These are phyloP conservation scores for Tulasnella sp. DNA, from an alignment of 768 basidiomycete species.

Conservation along the genomic window DNA sequence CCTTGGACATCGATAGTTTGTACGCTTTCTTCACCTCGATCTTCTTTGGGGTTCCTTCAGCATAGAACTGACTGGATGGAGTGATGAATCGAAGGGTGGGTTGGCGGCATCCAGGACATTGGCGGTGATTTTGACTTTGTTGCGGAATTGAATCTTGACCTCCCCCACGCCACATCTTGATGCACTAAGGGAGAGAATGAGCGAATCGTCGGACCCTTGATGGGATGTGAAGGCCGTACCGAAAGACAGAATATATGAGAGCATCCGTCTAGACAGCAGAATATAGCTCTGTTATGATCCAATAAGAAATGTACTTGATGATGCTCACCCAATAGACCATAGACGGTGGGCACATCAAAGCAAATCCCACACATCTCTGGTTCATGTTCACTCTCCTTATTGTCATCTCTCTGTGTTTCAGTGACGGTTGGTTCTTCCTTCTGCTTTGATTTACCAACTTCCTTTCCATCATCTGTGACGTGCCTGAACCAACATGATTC, in stretches of 20 bases:
- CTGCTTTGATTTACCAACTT: too few relatives aligned
- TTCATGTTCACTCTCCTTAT: neutral
- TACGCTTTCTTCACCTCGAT: conserved; percentile 7
- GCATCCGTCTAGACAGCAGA: conserved; percentile 7
- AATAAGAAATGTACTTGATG: too few relatives aligned
- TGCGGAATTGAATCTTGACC: too few relatives aligned
- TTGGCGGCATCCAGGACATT: too few relatives aligned
- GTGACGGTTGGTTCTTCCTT: too few relatives aligned
- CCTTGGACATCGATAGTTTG: conserved; percentile 9
- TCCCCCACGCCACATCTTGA: too few relatives aligned
- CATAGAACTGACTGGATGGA: conserved; percentile 14
- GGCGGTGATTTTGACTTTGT: too few relatives aligned
- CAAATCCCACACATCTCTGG: conserved; percentile 13
- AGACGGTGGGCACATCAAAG: conserved; percentile 8
- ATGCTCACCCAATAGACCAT: conserved; percentile 14
- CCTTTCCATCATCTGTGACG: conserved; percentile 1
- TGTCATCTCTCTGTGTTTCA: neutral
- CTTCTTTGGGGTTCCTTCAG: conserved; percentile 11
- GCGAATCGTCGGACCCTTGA: too few relatives aligned
- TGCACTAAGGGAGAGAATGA: too few relatives aligned
- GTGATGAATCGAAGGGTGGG: too few relatives aligned
- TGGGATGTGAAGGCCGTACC: too few relatives aligned
- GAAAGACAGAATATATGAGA: conserved; percentile 15
- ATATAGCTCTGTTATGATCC: neutral
- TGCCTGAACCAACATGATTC: conserved; percentile 15